Evolutionary conservation across 768 basidiomycete species (phyloP), one percentile per base, ranked within the genome.

Genomic region (Hericium coralloides): DNA sequence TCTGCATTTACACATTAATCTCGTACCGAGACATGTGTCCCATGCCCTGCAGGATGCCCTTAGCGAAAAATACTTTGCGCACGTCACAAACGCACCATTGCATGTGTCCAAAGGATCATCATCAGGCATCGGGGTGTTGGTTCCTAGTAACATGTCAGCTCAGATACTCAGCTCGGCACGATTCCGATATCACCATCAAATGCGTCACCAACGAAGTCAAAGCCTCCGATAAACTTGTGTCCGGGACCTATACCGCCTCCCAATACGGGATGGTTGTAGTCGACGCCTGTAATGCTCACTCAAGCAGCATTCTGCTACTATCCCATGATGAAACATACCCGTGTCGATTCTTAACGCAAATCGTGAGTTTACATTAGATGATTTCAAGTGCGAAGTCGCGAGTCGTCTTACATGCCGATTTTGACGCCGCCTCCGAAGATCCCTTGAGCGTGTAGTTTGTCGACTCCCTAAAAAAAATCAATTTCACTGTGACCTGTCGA

Each of bases 371-470:
- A 9, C 31, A 31, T 31, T 9, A 31, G 31, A 31, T 31, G 7
- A 26, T 7, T 4, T 31, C 31, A 9, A 31, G 7, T 2, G 31
- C 4, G 31, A 14, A 51, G 14, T 36, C 38, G 49, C 14, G 2
- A 55, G 20, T 14, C 22, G 22, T 23, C 79, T 66, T 56, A 81
- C 80, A 87, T 80, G 59, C 78, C 87, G 55, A 90, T 76, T 63
- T 84, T 85, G 66, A 87, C 72, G 2, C 85, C 85, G 41, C 76
- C 76, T 12, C 88, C 87, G 25, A 74, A 73, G 63, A 82, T 75
- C 0, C 84, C 85, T 59, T 76, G 64, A 5, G 82, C 81, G 64
- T 88, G 85, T 18, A 85, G 73, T 58, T 77, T 79, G 62, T 86
- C 80, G 1, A 86, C 85, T 18, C 83, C 80, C 80, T 82, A 38